Conservation (phyloP, 2,329 filamentous ascomycete genomes). For the Ascochyta koolunga region DNA sequence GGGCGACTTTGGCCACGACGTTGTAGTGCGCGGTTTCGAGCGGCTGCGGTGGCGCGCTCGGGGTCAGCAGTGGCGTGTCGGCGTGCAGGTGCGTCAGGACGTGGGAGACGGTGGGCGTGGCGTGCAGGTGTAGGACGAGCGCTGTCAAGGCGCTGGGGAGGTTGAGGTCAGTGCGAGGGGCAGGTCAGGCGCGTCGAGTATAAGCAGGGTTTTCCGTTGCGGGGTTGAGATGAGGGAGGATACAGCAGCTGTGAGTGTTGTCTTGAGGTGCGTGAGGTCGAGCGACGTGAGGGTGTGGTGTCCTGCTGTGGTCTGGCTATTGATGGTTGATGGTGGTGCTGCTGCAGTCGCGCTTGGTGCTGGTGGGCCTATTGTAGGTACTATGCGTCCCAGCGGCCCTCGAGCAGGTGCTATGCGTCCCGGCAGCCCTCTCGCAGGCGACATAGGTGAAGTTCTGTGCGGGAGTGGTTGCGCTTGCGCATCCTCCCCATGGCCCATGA, state of each 20-base stretch:
- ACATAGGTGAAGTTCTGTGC: conserved; percentile 10
- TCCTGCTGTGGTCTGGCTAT: conserved; percentile 7
- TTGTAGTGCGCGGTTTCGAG: conserved; percentile 44
- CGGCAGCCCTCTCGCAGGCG: conserved; percentile 27
- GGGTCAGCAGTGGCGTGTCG: conserved; percentile 72
- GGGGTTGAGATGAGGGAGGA: conserved; percentile 18
- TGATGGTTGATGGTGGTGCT: background rate
- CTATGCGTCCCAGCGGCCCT: conserved; percentile 25
- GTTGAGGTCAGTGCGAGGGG: conserved; percentile 48
- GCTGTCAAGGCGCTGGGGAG: conserved; percentile 30
- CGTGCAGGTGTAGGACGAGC: conserved; percentile 37
- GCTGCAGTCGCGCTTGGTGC: conserved; percentile 3
- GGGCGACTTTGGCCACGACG: conserved; percentile 74
- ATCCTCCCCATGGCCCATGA: conserved; percentile 34
- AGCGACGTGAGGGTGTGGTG: conserved; percentile 35
- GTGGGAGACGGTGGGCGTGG: conserved; percentile 65
- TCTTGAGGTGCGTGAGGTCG: conserved; percentile 31
- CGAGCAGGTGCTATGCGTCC: conserved; percentile 25
- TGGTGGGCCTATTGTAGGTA: conserved; percentile 22
- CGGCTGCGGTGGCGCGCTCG: conserved; percentile 51
- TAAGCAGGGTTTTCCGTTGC: conserved; percentile 45
- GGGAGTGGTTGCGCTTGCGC: conserved; percentile 1
- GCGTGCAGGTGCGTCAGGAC: conserved; percentile 70
- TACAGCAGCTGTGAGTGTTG: conserved; percentile 36
- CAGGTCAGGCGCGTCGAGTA: conserved; percentile 54